phyloP scores from a whole-genome alignment of 768 basidiomycete species.

The Amyloporia xantha region DNA sequence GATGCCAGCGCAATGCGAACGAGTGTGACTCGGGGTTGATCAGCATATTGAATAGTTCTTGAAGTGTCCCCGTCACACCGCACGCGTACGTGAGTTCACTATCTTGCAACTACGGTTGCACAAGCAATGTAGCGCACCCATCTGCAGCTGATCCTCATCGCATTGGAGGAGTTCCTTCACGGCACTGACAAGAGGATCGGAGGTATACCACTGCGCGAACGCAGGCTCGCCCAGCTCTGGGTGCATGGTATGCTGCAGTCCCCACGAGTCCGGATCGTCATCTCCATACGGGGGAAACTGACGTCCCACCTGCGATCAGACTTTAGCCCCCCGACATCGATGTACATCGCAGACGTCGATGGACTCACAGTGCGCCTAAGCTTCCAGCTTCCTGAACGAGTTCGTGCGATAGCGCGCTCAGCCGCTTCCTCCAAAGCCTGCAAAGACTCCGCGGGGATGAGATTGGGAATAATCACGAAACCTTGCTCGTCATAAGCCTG shows the following conservation, averaged over 20 bases:
- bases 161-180: conserved; percentile 49
- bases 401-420: conserved; percentile 41
- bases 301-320: conserved; percentile 43
- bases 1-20: conserved; percentile 75
- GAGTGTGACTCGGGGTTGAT: conserved; percentile 60
- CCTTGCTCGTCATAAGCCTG: conserved; percentile 52
- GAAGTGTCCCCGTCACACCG: not conserved
- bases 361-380: conserved; percentile 46
- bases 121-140: conserved; percentile 40
- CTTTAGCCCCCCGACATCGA: too few relatives aligned
- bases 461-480: conserved; percentile 54
- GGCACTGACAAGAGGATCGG: conserved; percentile 36
- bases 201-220: conserved; percentile 67
- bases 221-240: conserved; percentile 53
- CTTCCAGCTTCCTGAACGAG: conserved; percentile 56
- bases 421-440: conserved; percentile 42
- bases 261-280: conserved; percentile 64
- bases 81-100: too few relatives aligned
- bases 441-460: conserved; percentile 38
- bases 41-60: conserved; percentile 71
- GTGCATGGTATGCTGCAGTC: conserved; percentile 79
- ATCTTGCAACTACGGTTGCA: too few relatives aligned
- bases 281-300: conserved; percentile 71
- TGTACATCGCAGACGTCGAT: too few relatives aligned
- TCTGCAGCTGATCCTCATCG: conserved; percentile 52